Evolutionary conservation across 2,329 filamentous ascomycete species (phyloP), one percentile per base, ranked within the genome.

Genomic region (Hypoxylon sp.): DNA sequence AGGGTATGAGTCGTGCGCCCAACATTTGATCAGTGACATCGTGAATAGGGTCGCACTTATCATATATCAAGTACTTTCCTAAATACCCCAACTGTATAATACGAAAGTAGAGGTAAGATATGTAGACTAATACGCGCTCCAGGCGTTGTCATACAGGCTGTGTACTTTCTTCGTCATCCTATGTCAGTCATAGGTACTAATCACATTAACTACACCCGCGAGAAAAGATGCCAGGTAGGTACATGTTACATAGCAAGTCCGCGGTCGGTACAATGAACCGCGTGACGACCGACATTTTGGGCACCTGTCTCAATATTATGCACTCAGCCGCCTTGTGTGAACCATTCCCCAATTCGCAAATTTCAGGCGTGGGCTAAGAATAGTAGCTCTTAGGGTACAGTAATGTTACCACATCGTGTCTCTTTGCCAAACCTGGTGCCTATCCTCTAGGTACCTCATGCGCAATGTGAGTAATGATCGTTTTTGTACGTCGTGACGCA

Each of bases 391-490:
- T 30, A 11, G 22, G 22, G 32, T 41, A 46, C 20, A 30, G 37
- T 37, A 30, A 30, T 30, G 39, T 46, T 30, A 52, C 39, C 26
- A 28, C 17, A 13, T 28, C 28, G 19, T 20, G 34, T 47, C 24
- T 41, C 32, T 44, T n/a, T 22, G 56, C 15, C 37, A 41, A 13
- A 41, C 20, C 17, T 28, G 17, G 28, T 13, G n/a, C 43, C 43
- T 24, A 26, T 50, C 37, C 48, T 47, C 56, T 37, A 50, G n/a
- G n/a, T n/a, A n/a, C n/a, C 54, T 24, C 17, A 64, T 44, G 63
- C 64, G 56, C 59, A 49, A 52, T 48, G 22, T 60, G 44, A 48
- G 55, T 48, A 47, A 15, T 50, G 49, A 49, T 30, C 13, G 17
- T 4, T 52, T 56, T 50, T 28, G 20, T 4, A 49, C 39, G 55